Evolutionary conservation across 495 filamentous ascomycete species (phyloP).

Genomic region (Neurospora sp.): DNA sequence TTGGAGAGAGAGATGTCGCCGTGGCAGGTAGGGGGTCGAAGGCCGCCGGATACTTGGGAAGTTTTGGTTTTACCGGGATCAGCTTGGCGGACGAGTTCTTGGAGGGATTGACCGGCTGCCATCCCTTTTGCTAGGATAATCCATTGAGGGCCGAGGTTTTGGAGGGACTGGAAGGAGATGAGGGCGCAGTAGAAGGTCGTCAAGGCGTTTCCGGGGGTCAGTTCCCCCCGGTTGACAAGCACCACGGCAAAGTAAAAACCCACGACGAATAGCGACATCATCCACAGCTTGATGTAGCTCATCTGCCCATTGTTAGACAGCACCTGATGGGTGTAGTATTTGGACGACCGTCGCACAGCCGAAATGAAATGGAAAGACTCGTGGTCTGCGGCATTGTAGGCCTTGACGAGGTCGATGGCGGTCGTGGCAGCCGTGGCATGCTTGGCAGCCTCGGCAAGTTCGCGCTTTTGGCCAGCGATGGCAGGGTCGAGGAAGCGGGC

Average conservation of each 20-base stretch:
- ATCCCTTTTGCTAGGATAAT: constrained; percentile 71
- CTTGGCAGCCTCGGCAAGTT: constrained; percentile 64
- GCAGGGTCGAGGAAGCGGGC: constrained; percentile 51
- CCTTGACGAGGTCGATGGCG: constrained; percentile 80
- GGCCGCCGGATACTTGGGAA: background rate
- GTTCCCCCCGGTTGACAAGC: constrained; percentile 44
- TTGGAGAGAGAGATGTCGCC: constrained; percentile 25
- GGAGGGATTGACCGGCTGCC: constrained; percentile 55
- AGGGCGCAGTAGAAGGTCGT: constrained; percentile 81
- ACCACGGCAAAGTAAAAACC: constrained; percentile 84
- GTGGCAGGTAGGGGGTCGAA: background rate
- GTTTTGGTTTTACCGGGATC: background rate
- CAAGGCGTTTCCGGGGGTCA: constrained; percentile 56
- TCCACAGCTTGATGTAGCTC: constrained; percentile 61
- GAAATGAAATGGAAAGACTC: constrained; percentile 56
- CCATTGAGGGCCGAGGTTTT: constrained; percentile 63
- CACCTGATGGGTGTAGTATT: constrained; percentile 58
- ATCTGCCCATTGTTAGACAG: constrained; percentile 58
- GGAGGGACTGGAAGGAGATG: constrained; percentile 62
- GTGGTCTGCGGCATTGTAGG: constrained; percentile 64
- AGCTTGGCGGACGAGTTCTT: constrained; percentile 20
- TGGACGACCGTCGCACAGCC: constrained; percentile 48
- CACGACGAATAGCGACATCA: constrained; percentile 72
- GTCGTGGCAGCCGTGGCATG: constrained; percentile 55
- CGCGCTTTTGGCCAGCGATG: constrained; percentile 57